Evolutionary conservation across 2,329 filamentous ascomycete species (phyloP).

Genomic region (Aspergillus sp.): DNA sequence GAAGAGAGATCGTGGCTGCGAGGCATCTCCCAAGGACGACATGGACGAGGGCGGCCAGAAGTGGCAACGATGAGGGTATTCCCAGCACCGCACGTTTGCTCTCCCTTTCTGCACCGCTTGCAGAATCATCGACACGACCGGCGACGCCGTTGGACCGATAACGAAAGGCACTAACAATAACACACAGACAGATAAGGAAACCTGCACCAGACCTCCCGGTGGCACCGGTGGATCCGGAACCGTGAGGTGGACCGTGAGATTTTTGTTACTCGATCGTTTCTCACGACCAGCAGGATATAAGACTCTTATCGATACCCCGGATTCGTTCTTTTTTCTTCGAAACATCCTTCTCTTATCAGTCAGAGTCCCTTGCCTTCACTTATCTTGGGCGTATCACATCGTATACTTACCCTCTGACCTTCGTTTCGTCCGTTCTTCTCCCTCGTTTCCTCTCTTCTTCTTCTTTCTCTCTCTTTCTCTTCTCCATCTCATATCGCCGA

Average conservation of each 20-base stretch:
- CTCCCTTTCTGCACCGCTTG: neutral
- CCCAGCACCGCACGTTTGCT: neutral
- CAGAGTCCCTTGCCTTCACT: constrained; percentile 4
- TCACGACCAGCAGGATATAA: constrained; percentile 1
- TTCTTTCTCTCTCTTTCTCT: constrained; percentile 15
- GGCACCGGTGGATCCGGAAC: constrained; percentile 8
- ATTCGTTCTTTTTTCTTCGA: neutral
- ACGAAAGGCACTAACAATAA: neutral
- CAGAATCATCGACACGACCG: neutral
- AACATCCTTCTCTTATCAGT: constrained; percentile 8
- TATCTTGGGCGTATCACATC: constrained; percentile 2
- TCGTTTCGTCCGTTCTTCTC: neutral
- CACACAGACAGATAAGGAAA: neutral
- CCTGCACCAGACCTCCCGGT: neutral
- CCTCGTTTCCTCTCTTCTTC: constrained; percentile 6
- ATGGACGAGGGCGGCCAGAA: constrained; percentile 9
- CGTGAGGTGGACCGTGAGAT: neutral
- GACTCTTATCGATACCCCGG: constrained; percentile 8
- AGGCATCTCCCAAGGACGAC: no score
- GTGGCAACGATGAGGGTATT: constrained; percentile 24
- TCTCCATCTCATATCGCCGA: constrained; percentile 17
- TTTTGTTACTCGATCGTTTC: constrained; percentile 8
- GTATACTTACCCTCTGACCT: constrained; percentile 2
- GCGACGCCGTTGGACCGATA: neutral
- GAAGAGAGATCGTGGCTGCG: no score